Conservation (phyloP, 2,329 filamentous ascomycete species). For the Ramularia collo-cygni region DNA sequence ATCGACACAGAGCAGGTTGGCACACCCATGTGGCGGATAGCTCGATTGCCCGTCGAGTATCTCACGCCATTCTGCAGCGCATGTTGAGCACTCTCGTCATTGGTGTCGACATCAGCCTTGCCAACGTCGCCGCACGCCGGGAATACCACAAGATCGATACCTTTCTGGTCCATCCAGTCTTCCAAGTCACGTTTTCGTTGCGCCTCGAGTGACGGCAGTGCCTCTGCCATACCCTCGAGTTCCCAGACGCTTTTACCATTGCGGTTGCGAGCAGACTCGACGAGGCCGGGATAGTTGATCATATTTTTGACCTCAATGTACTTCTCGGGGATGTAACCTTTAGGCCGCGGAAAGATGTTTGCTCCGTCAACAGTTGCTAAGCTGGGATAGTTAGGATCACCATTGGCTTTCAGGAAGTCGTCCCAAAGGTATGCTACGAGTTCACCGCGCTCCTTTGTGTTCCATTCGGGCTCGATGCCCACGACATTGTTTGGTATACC, state of each 20-base stretch:
- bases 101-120: conserved; percentile 40
- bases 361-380: conserved; percentile 36
- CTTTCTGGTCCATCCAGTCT: conserved; percentile 41
- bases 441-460: conserved; percentile 41
- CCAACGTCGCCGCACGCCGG: conserved; percentile 48
- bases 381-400: conserved; percentile 33
- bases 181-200: conserved; percentile 44
- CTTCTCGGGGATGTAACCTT: conserved; percentile 32
- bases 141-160: conserved; percentile 43
- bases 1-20: conserved; percentile 50
- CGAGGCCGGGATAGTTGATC: conserved; percentile 33
- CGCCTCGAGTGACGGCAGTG: conserved; percentile 42
- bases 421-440: conserved; percentile 49
- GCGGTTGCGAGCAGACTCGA: conserved; percentile 24
- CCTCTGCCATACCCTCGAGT: conserved; percentile 37
- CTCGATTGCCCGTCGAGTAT: conserved; percentile 49
- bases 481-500: conserved; percentile 36
- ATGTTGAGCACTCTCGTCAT: conserved; percentile 29
- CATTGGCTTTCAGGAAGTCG: conserved; percentile 42
- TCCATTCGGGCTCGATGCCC: conserved; percentile 41
- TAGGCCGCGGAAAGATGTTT: conserved; percentile 34
- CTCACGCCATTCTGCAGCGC: conserved; percentile 46
- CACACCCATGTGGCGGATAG: conserved; percentile 48
- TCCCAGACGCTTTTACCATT: conserved; percentile 34
- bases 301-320: conserved; percentile 36